A percentile compares a stretch with the other conserved stretches of the same genome.
phyloP scores from a whole-genome alignment of 352 stramenopile species.

The Globisporangium radiosum region DNA sequence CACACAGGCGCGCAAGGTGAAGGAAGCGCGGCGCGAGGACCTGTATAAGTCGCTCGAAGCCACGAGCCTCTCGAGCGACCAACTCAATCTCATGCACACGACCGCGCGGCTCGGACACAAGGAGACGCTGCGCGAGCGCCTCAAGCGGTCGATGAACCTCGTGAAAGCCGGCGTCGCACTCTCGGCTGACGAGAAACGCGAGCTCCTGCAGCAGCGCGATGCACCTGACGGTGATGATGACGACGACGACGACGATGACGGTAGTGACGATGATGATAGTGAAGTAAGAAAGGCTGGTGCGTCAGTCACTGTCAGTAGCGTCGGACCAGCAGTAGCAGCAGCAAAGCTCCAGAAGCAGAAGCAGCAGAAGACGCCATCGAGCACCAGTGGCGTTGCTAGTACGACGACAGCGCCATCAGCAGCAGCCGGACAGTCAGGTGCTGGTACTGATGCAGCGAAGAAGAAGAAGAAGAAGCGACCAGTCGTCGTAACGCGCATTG shows the following conservation, averaged over 20 bases:
- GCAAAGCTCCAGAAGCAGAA: conserved; percentile 19
- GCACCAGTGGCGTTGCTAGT: not conserved
- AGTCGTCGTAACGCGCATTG: conserved; percentile 23
- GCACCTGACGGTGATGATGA: conserved; percentile 14
- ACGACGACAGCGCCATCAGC: not conserved
- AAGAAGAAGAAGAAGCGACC: conserved; percentile 17
- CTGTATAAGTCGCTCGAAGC: conserved; percentile 76
- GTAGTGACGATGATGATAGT: conserved; percentile 3
- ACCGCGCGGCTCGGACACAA: conserved; percentile 77
- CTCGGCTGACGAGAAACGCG: conserved; percentile 32
- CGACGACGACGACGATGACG: conserved; percentile 12
- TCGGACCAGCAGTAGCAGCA: conserved; percentile 3
- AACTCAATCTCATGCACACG: conserved; percentile 71
- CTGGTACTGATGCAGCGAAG: not conserved
- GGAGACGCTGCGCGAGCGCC: conserved; percentile 67
- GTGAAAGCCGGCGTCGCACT: conserved; percentile 69
- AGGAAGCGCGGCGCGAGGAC: conserved; percentile 63
- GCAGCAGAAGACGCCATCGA: conserved; percentile 4
- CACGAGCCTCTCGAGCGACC: conserved; percentile 47
- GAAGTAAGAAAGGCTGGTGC: too few species aligned
- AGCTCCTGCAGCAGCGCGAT: conserved; percentile 49
- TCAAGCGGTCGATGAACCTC: conserved; percentile 72
- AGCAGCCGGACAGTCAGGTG: not conserved
- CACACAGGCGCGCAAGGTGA: conserved; percentile 53
- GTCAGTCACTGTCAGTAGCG: not conserved